Conservation (phyloP, 305 asterid genomes). For the Fraxinus floribunda region DNA sequence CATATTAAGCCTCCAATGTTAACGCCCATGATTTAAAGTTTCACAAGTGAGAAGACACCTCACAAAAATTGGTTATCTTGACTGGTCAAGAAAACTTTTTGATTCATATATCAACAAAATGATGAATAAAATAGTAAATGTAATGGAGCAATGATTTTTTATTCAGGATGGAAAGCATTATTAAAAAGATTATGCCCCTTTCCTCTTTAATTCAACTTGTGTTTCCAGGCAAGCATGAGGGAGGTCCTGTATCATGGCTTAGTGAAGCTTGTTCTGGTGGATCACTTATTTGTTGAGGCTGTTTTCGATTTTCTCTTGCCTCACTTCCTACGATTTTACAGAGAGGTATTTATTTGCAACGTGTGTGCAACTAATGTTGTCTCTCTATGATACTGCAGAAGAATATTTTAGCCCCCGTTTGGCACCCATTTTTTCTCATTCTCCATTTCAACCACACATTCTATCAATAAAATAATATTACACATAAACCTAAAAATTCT, state of each 20-base stretch:
- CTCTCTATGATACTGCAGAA: slow-evolving; percentile 11
- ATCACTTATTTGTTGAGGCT: slow-evolving; percentile 55
- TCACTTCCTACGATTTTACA: slow-evolving; percentile 70
- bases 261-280: slow-evolving; percentile 76
- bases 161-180: slow-evolving; percentile 3
- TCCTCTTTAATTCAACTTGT: slow-evolving; percentile 8
- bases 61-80: slow-evolving; percentile 3
- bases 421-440: too few species aligned
- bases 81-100: slow-evolving; percentile 1
- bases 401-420: neutral
- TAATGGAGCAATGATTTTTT: neutral
- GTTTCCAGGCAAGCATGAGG: slow-evolving; percentile 63
- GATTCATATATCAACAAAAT: slow-evolving; percentile 1
- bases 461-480: too few species aligned
- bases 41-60: neutral
- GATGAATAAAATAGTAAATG: neutral
- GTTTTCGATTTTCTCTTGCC: slow-evolving; percentile 67
- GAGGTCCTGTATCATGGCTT: slow-evolving; percentile 66
- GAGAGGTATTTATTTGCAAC: slow-evolving; percentile 50
- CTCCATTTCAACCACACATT: too few species aligned
- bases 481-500: too few species aligned
- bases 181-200: slow-evolving; percentile 3
- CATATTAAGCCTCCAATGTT: slow-evolving; percentile 13
- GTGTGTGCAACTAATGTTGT: neutral
- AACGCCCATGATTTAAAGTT: neutral